Conservation (phyloP, 139 green algal species). For the Chlamydomonas applanata region DNA sequence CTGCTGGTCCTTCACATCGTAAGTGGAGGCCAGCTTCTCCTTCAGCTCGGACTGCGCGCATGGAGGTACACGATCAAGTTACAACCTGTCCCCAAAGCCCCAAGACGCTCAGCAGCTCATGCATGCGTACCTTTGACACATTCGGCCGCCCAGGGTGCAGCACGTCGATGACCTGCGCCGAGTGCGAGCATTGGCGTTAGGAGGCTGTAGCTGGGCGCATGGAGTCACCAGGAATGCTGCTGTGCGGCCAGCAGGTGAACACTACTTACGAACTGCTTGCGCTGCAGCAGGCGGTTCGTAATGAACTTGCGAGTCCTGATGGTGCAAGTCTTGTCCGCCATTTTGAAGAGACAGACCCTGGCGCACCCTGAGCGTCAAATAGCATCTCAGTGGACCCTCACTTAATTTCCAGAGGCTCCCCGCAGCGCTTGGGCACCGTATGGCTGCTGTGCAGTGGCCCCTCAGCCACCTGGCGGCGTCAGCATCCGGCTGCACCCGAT, state of each 20-base stretch:
- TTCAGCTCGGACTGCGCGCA: slow-evolving; percentile 78
- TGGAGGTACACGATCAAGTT: background rate
- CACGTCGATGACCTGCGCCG: slow-evolving; percentile 91
- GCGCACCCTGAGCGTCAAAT: too few relatives aligned
- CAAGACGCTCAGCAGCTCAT: background rate
- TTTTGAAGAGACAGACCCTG: too few relatives aligned
- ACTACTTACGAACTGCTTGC: slow-evolving; percentile 90
- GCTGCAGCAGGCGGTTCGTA: slow-evolving; percentile 89
- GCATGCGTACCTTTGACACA: slow-evolving; percentile 87
- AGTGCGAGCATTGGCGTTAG: background rate
- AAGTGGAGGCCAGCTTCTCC: slow-evolving; percentile 96
- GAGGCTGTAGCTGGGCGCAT: background rate
- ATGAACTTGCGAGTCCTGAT: slow-evolving; percentile 97
- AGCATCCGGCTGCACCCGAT: too few relatives aligned
- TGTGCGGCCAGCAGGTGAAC: background rate
- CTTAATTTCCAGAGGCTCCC: too few relatives aligned
- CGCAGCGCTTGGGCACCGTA: too few relatives aligned
- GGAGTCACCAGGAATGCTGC: background rate
- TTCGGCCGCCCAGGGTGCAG: slow-evolving; percentile 94
- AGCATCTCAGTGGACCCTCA: too few relatives aligned
- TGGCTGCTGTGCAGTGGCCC: too few relatives aligned
- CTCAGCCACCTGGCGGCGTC: too few relatives aligned
- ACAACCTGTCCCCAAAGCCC: background rate
- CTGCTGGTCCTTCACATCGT: slow-evolving; percentile 89
- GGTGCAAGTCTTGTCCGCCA: slow-evolving; percentile 88